Percentiles rank a stretch among this genome's conserved stretches.
phyloP scores from a whole-genome alignment of 352 stramenopile genomes.

The Pseudoperonospora humuli region DNA sequence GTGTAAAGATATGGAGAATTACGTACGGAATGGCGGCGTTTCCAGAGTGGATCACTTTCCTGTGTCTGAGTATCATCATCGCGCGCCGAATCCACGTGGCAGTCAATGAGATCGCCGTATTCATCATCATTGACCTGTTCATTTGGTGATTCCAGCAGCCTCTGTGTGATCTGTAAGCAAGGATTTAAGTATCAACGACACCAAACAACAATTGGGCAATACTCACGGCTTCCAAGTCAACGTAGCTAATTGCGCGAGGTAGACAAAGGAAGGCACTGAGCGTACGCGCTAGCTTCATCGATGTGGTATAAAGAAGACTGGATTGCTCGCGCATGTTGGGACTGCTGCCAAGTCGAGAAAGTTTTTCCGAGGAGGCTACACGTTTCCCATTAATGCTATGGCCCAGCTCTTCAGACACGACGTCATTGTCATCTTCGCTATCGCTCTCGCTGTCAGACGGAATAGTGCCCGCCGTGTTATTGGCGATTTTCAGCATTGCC shows the following conservation, averaged over 20 bases:
- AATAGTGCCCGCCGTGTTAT: slow-evolving; percentile 58
- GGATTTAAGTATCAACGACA: neutral
- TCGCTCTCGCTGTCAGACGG: slow-evolving; percentile 40
- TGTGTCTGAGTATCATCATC: slow-evolving; percentile 19
- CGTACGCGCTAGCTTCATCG: slow-evolving; percentile 46
- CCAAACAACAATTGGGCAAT: neutral
- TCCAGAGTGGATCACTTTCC: slow-evolving; percentile 34
- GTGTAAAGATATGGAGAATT: neutral
- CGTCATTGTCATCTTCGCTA: slow-evolving; percentile 29
- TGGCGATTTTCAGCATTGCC: slow-evolving; percentile 63
- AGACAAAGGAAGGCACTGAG: slow-evolving; percentile 63
- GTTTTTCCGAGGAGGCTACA: slow-evolving; percentile 7
- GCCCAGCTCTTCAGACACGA: slow-evolving; percentile 27
- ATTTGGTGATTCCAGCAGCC: slow-evolving; percentile 46
- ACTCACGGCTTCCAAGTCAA: slow-evolving; percentile 52
- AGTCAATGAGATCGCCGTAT: slow-evolving; percentile 62
- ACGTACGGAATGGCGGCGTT: slow-evolving; percentile 34
- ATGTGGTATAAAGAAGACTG: slow-evolving; percentile 21
- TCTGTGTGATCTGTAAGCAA: slow-evolving; percentile 53
- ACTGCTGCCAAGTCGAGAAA: slow-evolving; percentile 28
- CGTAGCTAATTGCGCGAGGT: slow-evolving; percentile 63
- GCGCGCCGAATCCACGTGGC: slow-evolving; percentile 52
- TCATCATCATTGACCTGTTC: slow-evolving; percentile 48
- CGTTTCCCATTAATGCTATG: slow-evolving; percentile 4
- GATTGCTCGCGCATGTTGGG: slow-evolving; percentile 24